Evolutionary conservation across 2,329 filamentous ascomycete genomes (phyloP), one percentile per base, ranked within the genome.

Genomic region (Colletotrichum orchidophilum): DNA sequence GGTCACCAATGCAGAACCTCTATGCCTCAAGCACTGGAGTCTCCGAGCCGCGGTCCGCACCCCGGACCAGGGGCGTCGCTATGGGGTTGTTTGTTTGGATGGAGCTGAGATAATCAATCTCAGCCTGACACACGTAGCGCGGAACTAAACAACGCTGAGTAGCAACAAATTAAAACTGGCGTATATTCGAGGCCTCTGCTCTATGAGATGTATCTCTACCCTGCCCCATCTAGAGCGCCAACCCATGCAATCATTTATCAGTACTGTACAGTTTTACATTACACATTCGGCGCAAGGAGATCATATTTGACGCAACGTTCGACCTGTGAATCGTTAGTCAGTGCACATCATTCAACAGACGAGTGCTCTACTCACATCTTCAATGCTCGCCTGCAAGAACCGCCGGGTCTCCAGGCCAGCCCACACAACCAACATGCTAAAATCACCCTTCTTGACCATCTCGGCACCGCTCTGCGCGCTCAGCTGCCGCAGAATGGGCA

Each of bases 241-340:
- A 54, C 33, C 39, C 49, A 63, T 71, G 69, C 64, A 63, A 35
- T 68, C 69, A 60, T 71, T 66, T 31, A 55, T 31, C 53, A 42
- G 21, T 71, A 68, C 46, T 71, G 52, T 71, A 69, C 64, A 71
- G 33, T 63, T 63, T 71, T 59, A 71, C 58, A 69, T 71, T 83
- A 97, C 74, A 97, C 91, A 84, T 97, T 97, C 3, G 95, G 95
- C 59, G 94, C 94, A 72, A 98, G 84, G 74, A 94, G 87, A 81
- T 98, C 95, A 75, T 96, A 97, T 80, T 95, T 96, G 77, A 98
- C 95, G 80, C 94, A 97, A 77, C 90, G 88, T 81, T 97, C 95
- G 39, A 96, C 93, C 91, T 93, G 35, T 2, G 26, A 7, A 13
- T 12, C 15, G 33, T 74, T 59, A 74, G 68, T 33, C 27, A 58